Evolutionary conservation across 768 basidiomycete species (phyloP), one percentile per base, ranked within the genome.

Genomic region (Piloderma croceum): DNA sequence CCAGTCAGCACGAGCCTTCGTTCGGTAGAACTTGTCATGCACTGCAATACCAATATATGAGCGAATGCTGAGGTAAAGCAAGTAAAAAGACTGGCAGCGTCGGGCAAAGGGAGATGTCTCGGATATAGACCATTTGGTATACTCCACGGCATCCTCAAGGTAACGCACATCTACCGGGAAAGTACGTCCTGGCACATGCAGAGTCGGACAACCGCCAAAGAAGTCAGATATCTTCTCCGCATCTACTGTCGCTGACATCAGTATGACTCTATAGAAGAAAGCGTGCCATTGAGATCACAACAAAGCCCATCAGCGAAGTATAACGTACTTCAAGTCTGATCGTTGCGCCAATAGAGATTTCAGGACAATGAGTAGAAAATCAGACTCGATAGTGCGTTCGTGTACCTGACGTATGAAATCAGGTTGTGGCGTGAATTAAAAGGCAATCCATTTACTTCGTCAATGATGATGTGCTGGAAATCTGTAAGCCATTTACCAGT

Each of bases 201-300:
- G 69, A 13, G 81, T 77, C 0, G 90, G 90, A 49, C 84, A 84
- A 34, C 78, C 77, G n/a, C 83, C 88, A 57, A 98, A 96, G 59
- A 83, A 97, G 11, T 61, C 65, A 9, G 92, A 87, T 29, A 98
- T 79, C 66, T 92, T 92, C 41, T 88, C 82, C 1, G 90, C 81
- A 49, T 99, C 91, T 19, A 96, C 70, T 0, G 96, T 99, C 1
- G 96, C 94, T 23, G 91, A 94, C 94, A 99, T 99, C 34, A 98
- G 72, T 12, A 97, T 77, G 29, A 99, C 79, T 62, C 90, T 92
- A 42, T 21, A 12, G 37, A 43, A 13, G n/a, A n/a, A n/a, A n/a
- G n/a, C n/a, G n/a, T n/a, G n/a, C n/a, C n/a, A n/a, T n/a, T n/a
- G n/a, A 34, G 7, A 22, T 34, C 10, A 31, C 25, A 45, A 51